Evolutionary conservation across 257 asterid species (phyloP).

Genomic region (Przewalskia tangutica): DNA sequence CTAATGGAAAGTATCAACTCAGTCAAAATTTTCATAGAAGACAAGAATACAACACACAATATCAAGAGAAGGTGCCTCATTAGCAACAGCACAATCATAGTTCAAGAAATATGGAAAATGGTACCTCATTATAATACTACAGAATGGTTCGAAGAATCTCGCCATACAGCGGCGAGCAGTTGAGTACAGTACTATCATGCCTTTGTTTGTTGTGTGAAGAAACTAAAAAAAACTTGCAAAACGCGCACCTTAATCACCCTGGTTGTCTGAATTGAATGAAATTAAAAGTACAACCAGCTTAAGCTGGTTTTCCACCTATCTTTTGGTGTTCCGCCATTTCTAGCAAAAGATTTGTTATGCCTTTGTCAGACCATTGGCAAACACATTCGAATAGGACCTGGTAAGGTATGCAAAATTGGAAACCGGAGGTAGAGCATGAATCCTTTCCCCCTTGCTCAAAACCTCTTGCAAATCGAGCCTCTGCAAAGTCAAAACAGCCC

Average conservation of each 20-base stretch:
- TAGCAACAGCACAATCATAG: neutral
- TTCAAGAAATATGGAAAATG: neutral
- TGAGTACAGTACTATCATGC: neutral
- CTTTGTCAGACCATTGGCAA: conserved; percentile 44
- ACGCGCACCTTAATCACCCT: neutral
- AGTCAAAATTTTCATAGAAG: neutral
- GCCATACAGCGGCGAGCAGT: neutral
- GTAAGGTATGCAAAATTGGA: conserved; percentile 75
- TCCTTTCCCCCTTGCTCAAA: conserved; percentile 67
- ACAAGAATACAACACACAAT: neutral
- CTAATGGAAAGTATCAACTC: neutral
- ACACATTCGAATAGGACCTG: conserved; percentile 75
- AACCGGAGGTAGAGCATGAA: conserved; percentile 65
- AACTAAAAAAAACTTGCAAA: neutral
- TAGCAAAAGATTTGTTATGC: conserved; percentile 14
- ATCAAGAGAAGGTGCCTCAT: neutral
- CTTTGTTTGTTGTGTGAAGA: neutral
- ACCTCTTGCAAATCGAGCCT: conserved; percentile 65
- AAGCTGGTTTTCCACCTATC: neutral
- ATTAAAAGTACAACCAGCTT: neutral
- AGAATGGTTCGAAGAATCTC: neutral
- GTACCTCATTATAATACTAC: neutral
- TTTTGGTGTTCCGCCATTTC: neutral
- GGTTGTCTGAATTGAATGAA: neutral
- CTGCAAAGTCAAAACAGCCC: conserved; percentile 61